Percentiles rank a stretch among this genome's conserved stretches.
phyloP scores from a whole-genome alignment of 1,284 basidiomycete genomes.

The Melampsora americana region DNA sequence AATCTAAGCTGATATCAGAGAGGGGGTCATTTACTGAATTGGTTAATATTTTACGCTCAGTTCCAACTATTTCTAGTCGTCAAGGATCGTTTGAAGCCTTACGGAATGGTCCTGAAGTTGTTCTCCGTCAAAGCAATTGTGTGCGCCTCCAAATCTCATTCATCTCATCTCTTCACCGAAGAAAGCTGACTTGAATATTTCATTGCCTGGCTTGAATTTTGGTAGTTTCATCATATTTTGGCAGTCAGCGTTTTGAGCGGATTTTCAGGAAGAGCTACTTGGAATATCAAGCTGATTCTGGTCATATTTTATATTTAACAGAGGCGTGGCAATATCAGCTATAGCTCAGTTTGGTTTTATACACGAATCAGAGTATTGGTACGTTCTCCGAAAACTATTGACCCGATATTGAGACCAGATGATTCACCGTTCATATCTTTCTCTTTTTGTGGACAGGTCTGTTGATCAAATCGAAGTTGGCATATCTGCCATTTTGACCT shows the following conservation, averaged over 20 bases:
- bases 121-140: constrained; percentile 62
- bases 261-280: too few species aligned
- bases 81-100: background rate
- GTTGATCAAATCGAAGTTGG: constrained; percentile 71
- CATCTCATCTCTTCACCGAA: too few species aligned
- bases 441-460: constrained; percentile 56
- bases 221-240: background rate
- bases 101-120: constrained; percentile 50
- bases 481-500: constrained; percentile 66
- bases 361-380: background rate
- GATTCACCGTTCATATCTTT: too few species aligned
- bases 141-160: background rate
- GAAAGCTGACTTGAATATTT: too few species aligned
- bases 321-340: too few species aligned
- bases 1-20: constrained; percentile 66
- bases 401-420: too few species aligned
- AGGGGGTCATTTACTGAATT: too few species aligned
- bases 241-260: background rate
- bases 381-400: background rate
- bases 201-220: too few species aligned
- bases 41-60: too few species aligned
- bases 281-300: too few species aligned
- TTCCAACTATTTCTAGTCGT: background rate
- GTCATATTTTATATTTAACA: too few species aligned
- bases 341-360: background rate